phyloP scores from a whole-genome alignment of 306 rosid genomes.

The Heteromeles arbutifolia region DNA sequence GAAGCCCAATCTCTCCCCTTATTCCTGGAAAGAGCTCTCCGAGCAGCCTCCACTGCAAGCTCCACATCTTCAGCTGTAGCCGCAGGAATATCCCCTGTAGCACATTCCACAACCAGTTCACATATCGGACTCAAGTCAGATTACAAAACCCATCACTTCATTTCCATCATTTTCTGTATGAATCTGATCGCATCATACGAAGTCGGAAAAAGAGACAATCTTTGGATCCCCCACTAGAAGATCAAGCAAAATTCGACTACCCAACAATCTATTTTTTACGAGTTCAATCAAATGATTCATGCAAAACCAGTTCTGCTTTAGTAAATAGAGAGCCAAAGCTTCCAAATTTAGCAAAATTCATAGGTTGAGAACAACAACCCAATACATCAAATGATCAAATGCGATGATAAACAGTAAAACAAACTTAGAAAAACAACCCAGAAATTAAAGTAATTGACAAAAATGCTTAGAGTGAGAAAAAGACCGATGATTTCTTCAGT shows the following conservation, averaged over 20 bases:
- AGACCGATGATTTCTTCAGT: constrained; percentile 60
- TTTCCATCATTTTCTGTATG: not conserved
- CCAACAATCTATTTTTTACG: not conserved
- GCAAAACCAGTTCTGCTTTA: not conserved
- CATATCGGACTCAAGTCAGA: not conserved
- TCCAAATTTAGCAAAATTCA: not conserved
- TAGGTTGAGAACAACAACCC: not conserved
- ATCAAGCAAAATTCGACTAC: not conserved
- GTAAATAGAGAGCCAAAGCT: not conserved
- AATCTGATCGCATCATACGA: not conserved
- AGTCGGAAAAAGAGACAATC: not conserved
- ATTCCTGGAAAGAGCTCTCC: constrained; percentile 59
- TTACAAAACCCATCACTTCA: not conserved
- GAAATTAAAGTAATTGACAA: not conserved
- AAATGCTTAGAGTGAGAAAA: not conserved
- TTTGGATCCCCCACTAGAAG: not conserved
- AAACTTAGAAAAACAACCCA: not conserved
- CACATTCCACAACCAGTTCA: constrained; percentile 14
- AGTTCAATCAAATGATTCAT: not conserved
- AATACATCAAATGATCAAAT: not conserved
- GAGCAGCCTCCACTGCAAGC: constrained; percentile 77
- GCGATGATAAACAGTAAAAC: not conserved
- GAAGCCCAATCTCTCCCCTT: constrained; percentile 73
- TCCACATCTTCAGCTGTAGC: constrained; percentile 94
- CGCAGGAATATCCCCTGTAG: constrained; percentile 68